Evolutionary conservation across 257 asterid genomes (phyloP).

Genomic region (Solanum rostratum): DNA sequence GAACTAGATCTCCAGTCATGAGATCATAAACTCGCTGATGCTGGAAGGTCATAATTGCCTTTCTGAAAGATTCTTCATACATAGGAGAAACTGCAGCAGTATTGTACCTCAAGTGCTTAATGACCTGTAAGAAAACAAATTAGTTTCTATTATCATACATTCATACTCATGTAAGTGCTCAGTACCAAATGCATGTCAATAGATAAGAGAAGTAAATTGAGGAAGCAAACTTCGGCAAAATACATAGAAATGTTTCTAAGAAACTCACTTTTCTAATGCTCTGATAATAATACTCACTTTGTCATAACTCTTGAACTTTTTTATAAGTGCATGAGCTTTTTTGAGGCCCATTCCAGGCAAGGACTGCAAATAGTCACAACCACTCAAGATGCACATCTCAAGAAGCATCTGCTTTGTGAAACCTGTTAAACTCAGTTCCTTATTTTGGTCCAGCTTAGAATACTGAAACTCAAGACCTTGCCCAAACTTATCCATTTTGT

Average conservation of each 20-base stretch:
- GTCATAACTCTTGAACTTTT: constrained; percentile 58
- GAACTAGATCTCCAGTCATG: constrained; percentile 40
- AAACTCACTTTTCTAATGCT: background rate
- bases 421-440: constrained; percentile 59
- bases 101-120: constrained; percentile 76
- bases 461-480: constrained; percentile 82
- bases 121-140: constrained; percentile 39
- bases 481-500: constrained; percentile 98
- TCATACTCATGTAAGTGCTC: background rate
- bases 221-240: background rate
- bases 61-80: constrained; percentile 79
- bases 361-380: constrained; percentile 90
- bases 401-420: constrained; percentile 83
- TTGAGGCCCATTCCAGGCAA: constrained; percentile 96
- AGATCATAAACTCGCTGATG: constrained; percentile 90
- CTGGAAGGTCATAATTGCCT: constrained; percentile 75
- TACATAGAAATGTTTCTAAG: background rate
- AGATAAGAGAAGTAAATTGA: background rate
- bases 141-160: background rate
- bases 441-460: constrained; percentile 53
- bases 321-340: constrained; percentile 73
- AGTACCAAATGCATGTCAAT: background rate
- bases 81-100: constrained; percentile 48
- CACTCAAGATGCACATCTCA: constrained; percentile 97
- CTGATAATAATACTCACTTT: constrained; percentile 33